A percentile compares a stretch with the other conserved stretches of the same genome.
Conservation (phyloP, 2,329 filamentous ascomycete genomes). For the Alternaria novae-zelandiae region DNA sequence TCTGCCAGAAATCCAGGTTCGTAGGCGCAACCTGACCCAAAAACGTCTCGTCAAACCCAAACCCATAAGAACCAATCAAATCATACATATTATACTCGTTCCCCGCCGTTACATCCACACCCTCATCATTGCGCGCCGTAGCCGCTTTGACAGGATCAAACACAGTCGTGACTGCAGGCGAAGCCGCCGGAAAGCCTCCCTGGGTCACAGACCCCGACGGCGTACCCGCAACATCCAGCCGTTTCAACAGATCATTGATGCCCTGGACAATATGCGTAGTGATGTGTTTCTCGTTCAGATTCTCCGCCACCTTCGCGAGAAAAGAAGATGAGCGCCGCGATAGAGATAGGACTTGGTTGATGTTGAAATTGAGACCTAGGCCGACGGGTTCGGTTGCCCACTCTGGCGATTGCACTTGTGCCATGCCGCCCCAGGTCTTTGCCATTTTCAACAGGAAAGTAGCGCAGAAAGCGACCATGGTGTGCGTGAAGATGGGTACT, state of each 20-base stretch:
- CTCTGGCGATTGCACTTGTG: constrained; percentile 34
- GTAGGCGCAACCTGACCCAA: constrained; percentile 36
- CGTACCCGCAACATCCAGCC: constrained; percentile 30
- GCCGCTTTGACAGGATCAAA: constrained; percentile 7
- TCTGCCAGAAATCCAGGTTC: constrained; percentile 40
- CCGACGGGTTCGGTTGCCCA: constrained; percentile 33
- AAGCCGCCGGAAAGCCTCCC: not conserved
- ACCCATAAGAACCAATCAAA: constrained; percentile 40
- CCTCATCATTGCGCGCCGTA: not conserved
- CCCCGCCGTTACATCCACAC: constrained; percentile 1
- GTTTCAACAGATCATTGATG: constrained; percentile 34
- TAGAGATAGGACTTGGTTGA: constrained; percentile 36
- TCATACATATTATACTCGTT: constrained; percentile 37
- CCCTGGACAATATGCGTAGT: constrained; percentile 39
- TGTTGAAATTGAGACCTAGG: constrained; percentile 41
- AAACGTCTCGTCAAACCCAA: constrained; percentile 43
- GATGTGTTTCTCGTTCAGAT: constrained; percentile 40
- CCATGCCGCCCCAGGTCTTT: constrained; percentile 52
- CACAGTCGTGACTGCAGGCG: not conserved
- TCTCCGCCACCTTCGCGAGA: constrained; percentile 33
- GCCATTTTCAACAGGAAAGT: constrained; percentile 60
- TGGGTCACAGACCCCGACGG: constrained; percentile 12
- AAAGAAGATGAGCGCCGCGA: constrained; percentile 35
- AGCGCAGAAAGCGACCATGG: constrained; percentile 61
- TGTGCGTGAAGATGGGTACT: constrained; percentile 60